phyloP scores from a whole-genome alignment of 164 flowering plant species.

The Tinospora cordifolia region DNA sequence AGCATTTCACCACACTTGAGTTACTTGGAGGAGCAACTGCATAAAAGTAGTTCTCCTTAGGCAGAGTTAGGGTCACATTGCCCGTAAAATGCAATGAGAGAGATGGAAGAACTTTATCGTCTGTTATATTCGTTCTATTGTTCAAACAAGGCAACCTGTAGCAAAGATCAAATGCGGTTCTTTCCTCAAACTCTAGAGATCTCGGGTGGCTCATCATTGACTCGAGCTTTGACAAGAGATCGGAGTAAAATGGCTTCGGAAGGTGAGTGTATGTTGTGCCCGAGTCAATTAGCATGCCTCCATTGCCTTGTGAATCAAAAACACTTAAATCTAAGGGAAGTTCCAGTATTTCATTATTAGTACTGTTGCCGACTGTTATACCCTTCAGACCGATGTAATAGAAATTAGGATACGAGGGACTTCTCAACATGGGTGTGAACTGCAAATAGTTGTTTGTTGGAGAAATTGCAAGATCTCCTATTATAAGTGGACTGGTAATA shows the following conservation, averaged over 20 bases:
- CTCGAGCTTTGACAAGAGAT: conserved; percentile 30
- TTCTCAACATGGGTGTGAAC: conserved; percentile 58
- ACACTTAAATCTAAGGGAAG: conserved; percentile 38
- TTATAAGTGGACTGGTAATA: conserved; percentile 48
- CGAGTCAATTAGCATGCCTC: conserved; percentile 67
- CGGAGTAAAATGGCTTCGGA: conserved; percentile 46
- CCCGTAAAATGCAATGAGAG: conserved; percentile 54
- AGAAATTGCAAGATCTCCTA: conserved; percentile 55
- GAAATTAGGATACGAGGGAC: conserved; percentile 47
- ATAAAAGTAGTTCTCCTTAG: conserved; percentile 47
- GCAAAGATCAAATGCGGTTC: conserved; percentile 59
- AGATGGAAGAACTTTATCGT: conserved; percentile 34
- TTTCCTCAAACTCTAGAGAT: conserved; percentile 30
- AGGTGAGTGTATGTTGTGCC: conserved; percentile 76
- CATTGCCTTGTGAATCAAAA: conserved; percentile 56
- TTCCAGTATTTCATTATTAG: conserved; percentile 5
- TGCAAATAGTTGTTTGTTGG: conserved; percentile 36
- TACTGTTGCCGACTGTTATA: conserved; percentile 33
- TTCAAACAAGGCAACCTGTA: conserved; percentile 43
- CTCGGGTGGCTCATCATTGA: conserved; percentile 33
- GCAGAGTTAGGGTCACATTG: conserved; percentile 49
- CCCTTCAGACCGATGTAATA: conserved; percentile 58
- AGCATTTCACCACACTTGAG: conserved; percentile 44
- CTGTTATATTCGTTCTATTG: conserved; percentile 8
- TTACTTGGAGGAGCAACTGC: conserved; percentile 48